Base-by-base conservation (phyloP, 306 rosid species). In the Lagenaria siceraria region DNA sequence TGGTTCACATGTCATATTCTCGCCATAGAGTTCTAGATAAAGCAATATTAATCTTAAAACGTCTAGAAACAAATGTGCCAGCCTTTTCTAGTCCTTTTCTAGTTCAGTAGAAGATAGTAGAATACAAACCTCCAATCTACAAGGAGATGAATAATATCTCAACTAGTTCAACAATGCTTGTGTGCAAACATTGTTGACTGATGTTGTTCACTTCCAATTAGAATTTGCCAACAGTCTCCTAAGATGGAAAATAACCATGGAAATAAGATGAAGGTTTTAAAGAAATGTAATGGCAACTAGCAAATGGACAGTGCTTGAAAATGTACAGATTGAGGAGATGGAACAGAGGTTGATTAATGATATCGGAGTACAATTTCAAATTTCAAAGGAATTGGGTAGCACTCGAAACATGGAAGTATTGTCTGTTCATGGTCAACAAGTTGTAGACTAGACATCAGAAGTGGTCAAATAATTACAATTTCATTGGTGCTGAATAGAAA, bases 401-500 rank as follows among this genome's bases (percentile, higher is more conserved):
- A 71, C 53, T 71, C 13, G 38, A 46, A 71, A 46, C 76, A 71
- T 43, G 76, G 42, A 29, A 72, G 25, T 14, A 29, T 27, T 17
- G 76, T 55, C 52, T 40, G 49, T 75, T 54, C 38, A 5, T 35
- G 53, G 66, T 75, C 78, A 54, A 75, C 63, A 75, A 35, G 63
- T 55, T 55, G 66, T 53, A 31, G 63, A 75, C 66, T 53, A 19
- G 49, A 75, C 52, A 75, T 55, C 66, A 58, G 78, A 55, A 54
- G 66, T n/a, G 78, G 63, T 53, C 63, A 82, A 79, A 80, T 85
- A 89, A 84, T 81, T 89, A 77, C 87, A 79, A 79, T 68, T 55
- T 18, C 64, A 75, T 24, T 58, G 76, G 40, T 72, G 15, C 76
- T 49, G 43, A 49, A 72, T 8, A 54, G 19, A 54, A 53, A 53